Percentiles rank a stretch among this genome's conserved stretches.
phyloP scores from a whole-genome alignment of 1,284 basidiomycete species.

The Schizophyllum commune region DNA sequence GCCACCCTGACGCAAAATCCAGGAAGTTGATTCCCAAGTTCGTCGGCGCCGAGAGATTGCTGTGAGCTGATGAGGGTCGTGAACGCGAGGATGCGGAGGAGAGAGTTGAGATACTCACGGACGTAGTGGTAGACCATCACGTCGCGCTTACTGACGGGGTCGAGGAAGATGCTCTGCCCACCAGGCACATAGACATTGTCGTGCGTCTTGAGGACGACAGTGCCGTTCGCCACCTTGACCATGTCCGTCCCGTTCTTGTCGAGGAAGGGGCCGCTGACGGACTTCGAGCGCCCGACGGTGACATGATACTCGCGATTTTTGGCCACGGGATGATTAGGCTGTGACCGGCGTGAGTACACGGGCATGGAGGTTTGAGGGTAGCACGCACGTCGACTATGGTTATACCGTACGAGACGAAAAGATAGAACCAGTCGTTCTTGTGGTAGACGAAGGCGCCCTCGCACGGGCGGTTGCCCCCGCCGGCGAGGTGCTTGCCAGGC shows the following conservation, averaged over 20 bases:
- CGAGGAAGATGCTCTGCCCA: constrained; percentile 16
- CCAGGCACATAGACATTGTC: constrained; percentile 27
- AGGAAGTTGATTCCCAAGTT: no score
- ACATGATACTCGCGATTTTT: constrained; percentile 22
- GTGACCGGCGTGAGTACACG: no score
- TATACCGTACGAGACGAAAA: background rate
- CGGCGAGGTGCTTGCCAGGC: constrained; percentile 11
- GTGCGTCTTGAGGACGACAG: constrained; percentile 24
- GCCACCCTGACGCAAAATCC: no score
- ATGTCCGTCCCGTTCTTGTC: constrained; percentile 16
- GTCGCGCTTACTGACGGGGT: constrained; percentile 11
- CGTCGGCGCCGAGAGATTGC: no score
- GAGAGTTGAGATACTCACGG: background rate
- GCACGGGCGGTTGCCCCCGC: constrained; percentile 4
- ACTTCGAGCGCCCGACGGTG: constrained; percentile 21
- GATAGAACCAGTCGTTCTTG: constrained; percentile 1
- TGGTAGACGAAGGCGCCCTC: constrained; percentile 9
- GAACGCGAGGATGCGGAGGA: no score
- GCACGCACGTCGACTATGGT: background rate
- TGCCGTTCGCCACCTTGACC: constrained; percentile 17
- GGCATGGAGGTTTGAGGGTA: no score
- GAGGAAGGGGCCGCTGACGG: constrained; percentile 21
- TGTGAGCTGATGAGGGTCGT: no score
- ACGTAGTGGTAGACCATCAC: constrained; percentile 18
- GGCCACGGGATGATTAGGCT: no score